A percentile compares a stretch with the other conserved stretches of the same genome.
Evolutionary conservation across 2,329 filamentous ascomycete genomes (phyloP).

Genomic region (Emmonsiellopsis sp.): DNA sequence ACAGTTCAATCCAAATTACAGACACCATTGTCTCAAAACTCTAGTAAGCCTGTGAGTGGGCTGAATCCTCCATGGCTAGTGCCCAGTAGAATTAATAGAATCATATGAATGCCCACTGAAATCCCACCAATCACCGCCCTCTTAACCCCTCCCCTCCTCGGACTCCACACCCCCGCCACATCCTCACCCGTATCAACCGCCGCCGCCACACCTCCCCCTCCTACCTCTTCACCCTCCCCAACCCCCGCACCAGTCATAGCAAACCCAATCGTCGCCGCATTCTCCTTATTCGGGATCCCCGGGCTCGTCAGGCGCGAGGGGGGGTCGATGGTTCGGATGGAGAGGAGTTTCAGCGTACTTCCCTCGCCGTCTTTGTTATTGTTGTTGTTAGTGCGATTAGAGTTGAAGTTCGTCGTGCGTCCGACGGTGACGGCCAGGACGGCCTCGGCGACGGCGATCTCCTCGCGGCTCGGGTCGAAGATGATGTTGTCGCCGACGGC

Average conservation of each 20-base stretch:
- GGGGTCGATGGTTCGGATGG: constrained; percentile 64
- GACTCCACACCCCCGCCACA: constrained; percentile 66
- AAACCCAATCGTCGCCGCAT: constrained; percentile 41
- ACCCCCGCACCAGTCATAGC: constrained; percentile 21
- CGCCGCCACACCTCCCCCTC: constrained; percentile 34
- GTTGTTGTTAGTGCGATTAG: constrained; percentile 24
- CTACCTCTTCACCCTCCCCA: constrained; percentile 21
- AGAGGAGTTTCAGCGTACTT: constrained; percentile 49
- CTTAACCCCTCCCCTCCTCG: constrained; percentile 74
- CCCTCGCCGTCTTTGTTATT: constrained; percentile 29
- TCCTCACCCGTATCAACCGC: constrained; percentile 49
- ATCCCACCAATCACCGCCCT: constrained; percentile 60
- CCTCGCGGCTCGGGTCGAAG: constrained; percentile 85
- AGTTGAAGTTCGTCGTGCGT: background rate
- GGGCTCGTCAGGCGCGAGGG: constrained; percentile 64
- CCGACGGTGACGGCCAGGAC: constrained; percentile 73
- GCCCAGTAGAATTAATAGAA: too few relatives aligned
- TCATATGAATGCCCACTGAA: too few relatives aligned
- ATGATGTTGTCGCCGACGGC: constrained; percentile 79
- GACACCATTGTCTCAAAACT: too few relatives aligned
- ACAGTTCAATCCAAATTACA: too few relatives aligned
- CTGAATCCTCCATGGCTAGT: too few relatives aligned
- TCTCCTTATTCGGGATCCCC: constrained; percentile 56
- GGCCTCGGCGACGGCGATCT: constrained; percentile 84
- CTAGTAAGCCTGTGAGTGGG: too few relatives aligned